These are phyloP conservation scores for Filosporella fistucella DNA, from an alignment of 495 filamentous ascomycete genomes.

Conservation along the genomic window DNA sequence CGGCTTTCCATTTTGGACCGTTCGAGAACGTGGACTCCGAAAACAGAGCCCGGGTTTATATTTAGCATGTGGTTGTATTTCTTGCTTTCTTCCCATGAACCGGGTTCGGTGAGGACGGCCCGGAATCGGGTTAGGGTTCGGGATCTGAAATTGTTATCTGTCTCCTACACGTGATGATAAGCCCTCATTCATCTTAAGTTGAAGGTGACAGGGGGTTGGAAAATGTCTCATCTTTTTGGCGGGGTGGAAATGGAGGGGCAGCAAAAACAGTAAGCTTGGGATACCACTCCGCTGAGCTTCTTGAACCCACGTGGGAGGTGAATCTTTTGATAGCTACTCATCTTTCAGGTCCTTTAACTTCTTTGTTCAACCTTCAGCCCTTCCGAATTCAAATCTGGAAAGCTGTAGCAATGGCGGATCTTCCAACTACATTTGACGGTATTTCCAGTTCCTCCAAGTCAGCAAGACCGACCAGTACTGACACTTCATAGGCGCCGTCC, in stretches of 20 bases:
- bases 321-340: background rate
- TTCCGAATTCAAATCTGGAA: background rate
- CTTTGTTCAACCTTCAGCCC: background rate
- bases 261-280: background rate
- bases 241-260: constrained; percentile 6
- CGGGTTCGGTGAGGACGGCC: no score
- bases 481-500: constrained; percentile 58
- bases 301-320: constrained; percentile 4
- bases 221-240: no score
- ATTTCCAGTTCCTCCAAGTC: constrained; percentile 13
- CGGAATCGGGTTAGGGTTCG: no score
- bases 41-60: no score
- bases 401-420: constrained; percentile 38
- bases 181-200: no score
- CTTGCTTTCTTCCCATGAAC: no score
- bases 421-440: constrained; percentile 53
- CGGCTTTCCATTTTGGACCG: no score
- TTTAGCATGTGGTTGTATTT: no score
- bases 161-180: no score
- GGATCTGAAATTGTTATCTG: no score
- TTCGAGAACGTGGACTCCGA: no score
- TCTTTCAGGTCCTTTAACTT: background rate
- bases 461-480: background rate
- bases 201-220: no score
- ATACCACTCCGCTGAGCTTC: background rate